Evolutionary conservation across 2,329 filamentous ascomycete genomes (phyloP), one percentile per base, ranked within the genome.

Genomic region (Phaeophleospora eucalypticola): DNA sequence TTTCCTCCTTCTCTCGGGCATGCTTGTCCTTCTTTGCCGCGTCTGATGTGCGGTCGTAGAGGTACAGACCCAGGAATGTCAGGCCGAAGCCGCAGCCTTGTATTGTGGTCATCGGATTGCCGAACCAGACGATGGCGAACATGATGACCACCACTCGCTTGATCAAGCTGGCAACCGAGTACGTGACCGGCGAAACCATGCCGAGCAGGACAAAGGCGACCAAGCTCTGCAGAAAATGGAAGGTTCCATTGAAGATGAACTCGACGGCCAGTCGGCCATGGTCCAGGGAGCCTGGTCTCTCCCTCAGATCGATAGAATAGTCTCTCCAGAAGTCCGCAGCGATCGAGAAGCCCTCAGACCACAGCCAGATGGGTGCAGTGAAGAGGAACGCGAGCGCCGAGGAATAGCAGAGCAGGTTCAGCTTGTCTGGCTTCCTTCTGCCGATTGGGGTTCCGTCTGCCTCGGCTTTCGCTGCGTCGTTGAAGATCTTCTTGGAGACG

Each of bases 141-240:
- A 93, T 81, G 59, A 98, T 95, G 62, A 98, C 91, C 63, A 95
- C 96, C 10, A 98, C 93, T 40, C 93, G 86, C 72, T 98, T 98
- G 69, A 98, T 93, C 52, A 98, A 75, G 46, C 87, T 94, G 29
- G 93, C 93, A 32, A 98, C 91, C 0, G 89, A 95, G 72, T 98
- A 98, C 0, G 93, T 97, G 32, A 98, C 93, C 0, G 93, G 93
- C 0, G 89, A 95, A 10, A 97, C 86, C 74, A 95, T 86, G 44
- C 89, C 95, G 4, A 98, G 75, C 4, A 98, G 77, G 17, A 95
- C 76, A 64, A 98, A 98, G 0, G 93, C 93, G 45, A 98, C 79
- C 43, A 98, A 94, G 64, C 95, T 96, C 64, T 98, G 93, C 14
- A 82, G 87, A 67, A 97, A 98, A 69, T 98, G 93, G 65, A 95